These are phyloP conservation scores for Mycena filopes DNA, from an alignment of 768 basidiomycete genomes.

Conservation along the genomic window DNA sequence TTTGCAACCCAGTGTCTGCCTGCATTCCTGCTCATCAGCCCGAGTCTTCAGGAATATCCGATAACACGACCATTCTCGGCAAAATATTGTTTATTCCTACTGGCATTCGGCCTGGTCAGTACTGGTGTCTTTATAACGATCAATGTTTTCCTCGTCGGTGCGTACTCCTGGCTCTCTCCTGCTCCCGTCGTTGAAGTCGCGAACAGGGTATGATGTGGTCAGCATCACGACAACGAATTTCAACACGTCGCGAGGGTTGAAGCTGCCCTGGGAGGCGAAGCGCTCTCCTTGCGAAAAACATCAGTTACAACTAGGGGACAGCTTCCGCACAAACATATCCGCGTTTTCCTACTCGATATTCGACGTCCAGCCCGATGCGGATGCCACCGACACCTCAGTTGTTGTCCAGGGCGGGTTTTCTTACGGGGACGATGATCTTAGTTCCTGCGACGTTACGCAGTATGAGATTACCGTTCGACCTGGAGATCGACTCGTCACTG, in stretches of 20 bases:
- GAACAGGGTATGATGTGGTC: conserved; percentile 30
- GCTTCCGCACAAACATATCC: conserved; percentile 32
- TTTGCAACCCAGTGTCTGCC: too few relatives aligned
- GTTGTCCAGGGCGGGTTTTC: conserved; percentile 5
- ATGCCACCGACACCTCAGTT: neutral
- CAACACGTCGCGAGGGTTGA: conserved; percentile 7
- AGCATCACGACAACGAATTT: conserved; percentile 24
- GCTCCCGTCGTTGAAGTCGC: neutral
- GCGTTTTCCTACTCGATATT: conserved; percentile 30
- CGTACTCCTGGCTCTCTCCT: neutral
- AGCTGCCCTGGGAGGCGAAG: neutral
- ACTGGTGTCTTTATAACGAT: neutral
- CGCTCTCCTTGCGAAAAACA: conserved; percentile 21
- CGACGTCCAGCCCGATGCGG: conserved; percentile 13
- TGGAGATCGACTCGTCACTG: conserved; percentile 24
- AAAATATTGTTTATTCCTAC: too few relatives aligned
- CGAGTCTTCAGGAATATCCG: too few relatives aligned
- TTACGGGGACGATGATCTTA: conserved; percentile 21
- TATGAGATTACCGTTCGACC: conserved; percentile 27
- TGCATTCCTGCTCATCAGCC: too few relatives aligned
- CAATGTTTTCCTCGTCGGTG: conserved; percentile 29
- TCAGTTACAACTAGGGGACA: conserved; percentile 32
- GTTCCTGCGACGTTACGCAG: conserved; percentile 21
- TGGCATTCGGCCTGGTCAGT: too few relatives aligned
- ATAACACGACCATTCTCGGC: too few relatives aligned